Base-by-base conservation (phyloP, 306 rosid genomes). In the Castanea crenata region DNA sequence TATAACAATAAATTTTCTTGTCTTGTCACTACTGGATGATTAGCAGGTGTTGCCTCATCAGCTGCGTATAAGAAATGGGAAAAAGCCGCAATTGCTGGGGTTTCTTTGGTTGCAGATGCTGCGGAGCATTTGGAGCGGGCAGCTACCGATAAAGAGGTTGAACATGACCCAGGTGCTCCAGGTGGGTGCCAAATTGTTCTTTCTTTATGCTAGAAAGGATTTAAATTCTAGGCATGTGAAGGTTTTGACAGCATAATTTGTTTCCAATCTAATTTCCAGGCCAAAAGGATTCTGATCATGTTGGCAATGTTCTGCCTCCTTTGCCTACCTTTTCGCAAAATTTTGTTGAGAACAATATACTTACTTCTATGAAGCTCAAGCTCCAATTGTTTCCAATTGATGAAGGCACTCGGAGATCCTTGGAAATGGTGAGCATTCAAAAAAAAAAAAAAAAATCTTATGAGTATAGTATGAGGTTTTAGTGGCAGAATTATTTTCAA, bases 71-170 rank as follows among this genome's bases (percentile, higher is more conserved):
- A 78, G 86, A 92, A 93, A 84, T 95, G 99, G 99, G 99, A 95
- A 86, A 93, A 93, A 81, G 99, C 98, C 74, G 99, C 99, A 74
- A 93, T 95, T 72, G 99, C 98, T 68, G 99, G 99, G 67, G 99
- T 95, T 71, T 95, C 98, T 84, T 86, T 95, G 83, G 99, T 95
- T 84, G 99, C 99, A 64, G 98, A 95, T 86, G 99, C 99, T 82
- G 99, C 99, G 5, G 99, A 92, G 89, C 97, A 91, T 85, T 83
- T 95, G 90, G 99, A 95, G 88, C 91, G 94, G 74, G 82, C 90
- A 74, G 51, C 90, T 69, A 86, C 89, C 31, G 88, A 77, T 78
- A 89, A 84, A 76, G 93, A 91, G 76, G 78, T 80, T 83, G 89
- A 87, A 79, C 83, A 76, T 65, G 91, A 88, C 79, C 91, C 84